Base-by-base conservation (phyloP, 164 flowering plant genomes). In the Vitis rupestris region DNA sequence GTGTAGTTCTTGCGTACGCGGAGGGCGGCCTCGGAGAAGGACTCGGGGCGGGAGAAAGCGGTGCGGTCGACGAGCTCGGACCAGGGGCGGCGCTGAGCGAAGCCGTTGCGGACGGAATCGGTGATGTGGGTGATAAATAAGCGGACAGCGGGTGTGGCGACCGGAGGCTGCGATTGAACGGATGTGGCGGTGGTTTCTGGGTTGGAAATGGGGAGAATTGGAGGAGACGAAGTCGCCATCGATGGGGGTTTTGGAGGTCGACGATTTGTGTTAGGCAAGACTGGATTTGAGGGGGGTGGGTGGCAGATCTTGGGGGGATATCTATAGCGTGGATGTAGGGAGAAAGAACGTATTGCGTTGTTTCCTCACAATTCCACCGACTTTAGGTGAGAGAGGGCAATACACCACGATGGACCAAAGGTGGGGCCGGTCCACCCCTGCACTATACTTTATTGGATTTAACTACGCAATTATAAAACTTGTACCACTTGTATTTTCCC, bases 81-180 rank as follows among this genome's bases (percentile, higher is more conserved):
- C 94, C 95, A 92, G n/a, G 92, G 87, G 2, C 91, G 91, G 65
- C 91, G 90, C 68, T 84, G 86, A 15, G 96, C 74, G 76, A 87
- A 70, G 53, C 87, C 89, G 61, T 73, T 48, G 48, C 87, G 86
- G 72, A 82, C 64, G 15, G 83, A 57, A 1, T 82, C 84, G 64
- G 90, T 60, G 70, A 88, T 59, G 66, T 81, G 80, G 78, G 76
- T 60, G 71, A 92, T 59, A 86, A 88, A 83, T 57, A 85, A 73
- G 23, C 93, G 92, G 80, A 87, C 73, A 49, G 91, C 97, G 2
- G 90, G 87, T 63, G 89, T 87, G 72, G 90, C 70, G 71, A 81
- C 66, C 10, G 89, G 80, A 2, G 84, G 63, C 12, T 79, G 78
- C 9, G 87, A 67, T 31, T 76, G 51, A 60, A n/a, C 67, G 64